Base-by-base conservation (phyloP, 1,139 yeast genomes). In the Pichia terricola region DNA sequence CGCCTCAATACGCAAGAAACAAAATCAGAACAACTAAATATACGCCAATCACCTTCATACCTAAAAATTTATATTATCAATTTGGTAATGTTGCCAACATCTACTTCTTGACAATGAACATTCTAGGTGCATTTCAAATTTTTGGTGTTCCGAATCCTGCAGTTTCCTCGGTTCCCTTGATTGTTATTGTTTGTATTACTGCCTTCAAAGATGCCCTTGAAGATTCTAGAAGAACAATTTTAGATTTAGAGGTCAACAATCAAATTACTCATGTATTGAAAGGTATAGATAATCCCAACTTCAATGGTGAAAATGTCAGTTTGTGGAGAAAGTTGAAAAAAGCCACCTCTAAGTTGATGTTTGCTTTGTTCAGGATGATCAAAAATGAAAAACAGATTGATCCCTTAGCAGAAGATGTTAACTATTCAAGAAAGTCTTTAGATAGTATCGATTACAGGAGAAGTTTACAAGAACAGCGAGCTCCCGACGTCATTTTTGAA, bases 11-110 rank as follows among this genome's bases (percentile, higher is more conserved):
- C 60, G 80, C 94, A 3, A 74, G 95, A 60, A 91, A 91, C 67
- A 91, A 91, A 64, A 87, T 91, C 56, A 81, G 96, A 67, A 89
- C 98, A 1, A 88, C 98, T 4, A 89, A 88, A 64, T 91, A 91
- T 63, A 89, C 97, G 8, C 96, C 96, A 5, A 60, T 91, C 41
- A 69, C 94, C 5, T 91, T 91, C 57, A 59, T 91, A 39, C 97
- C 97, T 11, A 88, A 87, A 64, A 89, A 91, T 62, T 63, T 91
- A 40, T 61, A 69, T 46, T 73, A 72, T 53, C 97, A 91, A 65
- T 89, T 91, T 63, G 79, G 77, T 49, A 91, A 89, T 61, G 79
- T 89, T 52, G 98, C 98, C 43, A 91, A 91, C 64, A 66, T 81
- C 40, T 91, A 87, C 68, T 91, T 91, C 72, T 69, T 91, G 61